phyloP scores from a whole-genome alignment of 176 grass and related monocot genomes.

The Carex kokanica region DNA sequence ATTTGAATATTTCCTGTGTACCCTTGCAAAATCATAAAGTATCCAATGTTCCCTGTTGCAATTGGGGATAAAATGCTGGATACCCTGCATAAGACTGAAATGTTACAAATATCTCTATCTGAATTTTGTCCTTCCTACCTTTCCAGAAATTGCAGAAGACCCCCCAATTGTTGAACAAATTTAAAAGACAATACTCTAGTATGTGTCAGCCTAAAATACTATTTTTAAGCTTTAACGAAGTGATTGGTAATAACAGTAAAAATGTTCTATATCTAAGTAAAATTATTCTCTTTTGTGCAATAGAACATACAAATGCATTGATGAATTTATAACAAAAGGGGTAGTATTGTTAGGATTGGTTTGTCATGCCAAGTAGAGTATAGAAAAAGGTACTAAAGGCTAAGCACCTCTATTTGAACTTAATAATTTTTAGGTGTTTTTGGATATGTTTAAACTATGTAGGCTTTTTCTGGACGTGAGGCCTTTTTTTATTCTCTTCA shows the following conservation, averaged over 20 bases:
- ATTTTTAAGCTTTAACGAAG: not conserved
- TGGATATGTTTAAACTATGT: not conserved
- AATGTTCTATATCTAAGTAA: slow-evolving; percentile 1
- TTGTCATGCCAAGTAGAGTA: not conserved
- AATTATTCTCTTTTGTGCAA: not conserved
- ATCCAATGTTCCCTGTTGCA: not conserved
- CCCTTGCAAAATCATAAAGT: not conserved
- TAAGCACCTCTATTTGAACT: not conserved
- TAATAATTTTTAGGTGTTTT: not conserved
- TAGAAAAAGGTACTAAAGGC: not conserved
- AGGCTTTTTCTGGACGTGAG: not conserved
- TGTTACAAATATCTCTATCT: not conserved
- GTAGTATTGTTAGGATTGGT: not conserved
- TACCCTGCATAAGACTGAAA: not conserved
- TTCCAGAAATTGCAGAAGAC: not conserved
- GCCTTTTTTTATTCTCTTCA: not conserved
- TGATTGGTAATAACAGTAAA: not conserved
- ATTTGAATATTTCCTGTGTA: not conserved
- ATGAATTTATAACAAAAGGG: not conserved
- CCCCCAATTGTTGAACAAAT: not conserved
- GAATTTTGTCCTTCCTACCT: not conserved
- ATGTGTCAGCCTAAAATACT: not conserved
- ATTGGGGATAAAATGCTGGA: not conserved
- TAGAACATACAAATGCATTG: not conserved
- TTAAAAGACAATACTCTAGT: not conserved